A percentile compares a stretch with the other conserved stretches of the same genome.
Evolutionary conservation across 2,329 filamentous ascomycete species (phyloP).

Genomic region (Hypomyces rosellus): DNA sequence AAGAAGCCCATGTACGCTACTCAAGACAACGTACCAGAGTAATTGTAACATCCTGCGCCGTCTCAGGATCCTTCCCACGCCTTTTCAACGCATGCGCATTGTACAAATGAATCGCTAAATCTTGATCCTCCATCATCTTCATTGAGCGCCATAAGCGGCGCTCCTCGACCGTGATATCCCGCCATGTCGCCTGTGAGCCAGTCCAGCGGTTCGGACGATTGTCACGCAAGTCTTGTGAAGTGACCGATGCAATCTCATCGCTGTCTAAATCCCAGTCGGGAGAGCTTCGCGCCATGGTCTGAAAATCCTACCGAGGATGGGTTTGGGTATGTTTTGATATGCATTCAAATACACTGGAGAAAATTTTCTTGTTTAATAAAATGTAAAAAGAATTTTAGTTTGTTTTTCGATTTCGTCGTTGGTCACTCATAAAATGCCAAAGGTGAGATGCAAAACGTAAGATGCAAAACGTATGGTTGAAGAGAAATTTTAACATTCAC

Average conservation of each 20-base stretch:
- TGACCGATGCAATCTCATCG: slow-evolving; percentile 40
- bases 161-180: slow-evolving; percentile 53
- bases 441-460: no score
- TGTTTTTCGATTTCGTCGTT: background rate
- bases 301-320: background rate
- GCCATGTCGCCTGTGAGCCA: slow-evolving; percentile 65
- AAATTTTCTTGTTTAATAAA: background rate
- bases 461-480: no score
- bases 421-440: no score
- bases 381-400: background rate
- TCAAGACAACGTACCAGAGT: slow-evolving; percentile 20
- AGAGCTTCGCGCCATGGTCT: slow-evolving; percentile 7
- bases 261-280: slow-evolving; percentile 38
- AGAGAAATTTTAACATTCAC: no score
- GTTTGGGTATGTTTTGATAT: background rate
- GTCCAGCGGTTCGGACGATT: slow-evolving; percentile 65
- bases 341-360: background rate
- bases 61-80: slow-evolving; percentile 20
- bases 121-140: slow-evolving; percentile 54
- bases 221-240: slow-evolving; percentile 40
- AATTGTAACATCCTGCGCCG: slow-evolving; percentile 22
- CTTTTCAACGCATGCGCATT: slow-evolving; percentile 65
- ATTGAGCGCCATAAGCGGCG: slow-evolving; percentile 58
- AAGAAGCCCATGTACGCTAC: background rate
- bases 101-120: slow-evolving; percentile 73